Evolutionary conservation across 169 alveolate species (phyloP).

Genomic region (Amoebophrya sp.): DNA sequence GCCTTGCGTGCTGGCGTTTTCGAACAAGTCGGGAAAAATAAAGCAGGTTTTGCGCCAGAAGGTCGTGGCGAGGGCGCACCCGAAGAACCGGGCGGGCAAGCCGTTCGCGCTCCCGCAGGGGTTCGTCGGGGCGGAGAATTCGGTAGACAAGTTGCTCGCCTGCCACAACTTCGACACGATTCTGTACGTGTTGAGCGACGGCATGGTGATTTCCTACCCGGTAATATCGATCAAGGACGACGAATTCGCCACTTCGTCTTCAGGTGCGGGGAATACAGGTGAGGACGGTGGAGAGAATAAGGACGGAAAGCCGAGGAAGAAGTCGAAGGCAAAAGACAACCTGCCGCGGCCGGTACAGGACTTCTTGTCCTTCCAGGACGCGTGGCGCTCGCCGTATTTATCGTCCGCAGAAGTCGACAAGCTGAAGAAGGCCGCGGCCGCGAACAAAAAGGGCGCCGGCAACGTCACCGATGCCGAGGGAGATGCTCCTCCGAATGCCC

Average conservation of each 20-base stretch:
- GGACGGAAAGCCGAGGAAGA: too few relatives aligned
- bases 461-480: neutral
- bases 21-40: neutral
- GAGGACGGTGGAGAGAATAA: too few relatives aligned
- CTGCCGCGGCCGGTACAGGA: neutral
- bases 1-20: neutral
- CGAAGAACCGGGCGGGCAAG: neutral
- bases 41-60: neutral
- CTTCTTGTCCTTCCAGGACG: neutral
- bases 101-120: neutral
- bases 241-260: too few relatives aligned
- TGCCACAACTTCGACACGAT: neutral
- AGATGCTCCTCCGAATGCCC: neutral
- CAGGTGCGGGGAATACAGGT: too few relatives aligned
- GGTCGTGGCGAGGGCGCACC: neutral
- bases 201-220: neutral
- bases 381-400: neutral
- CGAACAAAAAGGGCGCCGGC: neutral
- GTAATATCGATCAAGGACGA: neutral
- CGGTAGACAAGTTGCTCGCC: neutral
- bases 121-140: too few relatives aligned
- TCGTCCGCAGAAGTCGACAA: neutral
- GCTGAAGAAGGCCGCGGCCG: too few relatives aligned
- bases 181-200: neutral
- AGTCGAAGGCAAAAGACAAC: neutral